Base-by-base conservation (phyloP, 1,139 yeast species). In the Yamadazyma aaseri region DNA sequence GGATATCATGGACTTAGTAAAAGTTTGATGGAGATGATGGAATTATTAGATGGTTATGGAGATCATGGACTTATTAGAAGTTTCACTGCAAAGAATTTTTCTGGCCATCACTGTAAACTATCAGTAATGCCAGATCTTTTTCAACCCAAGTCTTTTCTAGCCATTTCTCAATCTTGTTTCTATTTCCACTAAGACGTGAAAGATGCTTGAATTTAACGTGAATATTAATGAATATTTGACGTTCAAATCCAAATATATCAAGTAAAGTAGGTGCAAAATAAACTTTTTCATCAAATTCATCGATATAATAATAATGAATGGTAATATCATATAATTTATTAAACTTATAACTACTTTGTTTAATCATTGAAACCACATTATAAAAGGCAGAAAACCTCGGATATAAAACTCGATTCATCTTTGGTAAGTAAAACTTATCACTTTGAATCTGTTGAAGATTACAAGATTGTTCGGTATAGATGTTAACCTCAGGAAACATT, bases 401-500 rank as follows among this genome's bases (percentile, higher is more conserved):
- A 47, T 83, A 82, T n/a, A 84, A 56, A 3, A 81, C 56, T 42
- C 81, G 63, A 10, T 69, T 56, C 20, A 79, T 65, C 16, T 50
- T 50, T 0, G 87, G 85, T 28, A 79, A 59, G 36, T 64, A 76
- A 48, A 66, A 77, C 42, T 70, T 71, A 28, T 70, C 68, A 20
- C 75, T 62, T 39, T 79, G 68, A 28, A 68, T 65, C 28, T 65
- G 60, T 42, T 81, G 86, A 10, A 79, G 46, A 6, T 58, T 52
- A 0, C 65, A 53, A 20, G 72, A 67, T 22, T 67, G 69, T 4
- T 65, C 56, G 0, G 79, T 73, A 57, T 76, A 72, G 3, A 82
- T 75, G 49, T 83, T 84, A 2, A 82, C 90, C 53, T 84, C 94
- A 0, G 94, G 92, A 40, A 83, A 83, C 7, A 81, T 42, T 1